Base-by-base conservation (phyloP, 2,329 filamentous ascomycete genomes). In the Pseudogymnoascus sp. region DNA sequence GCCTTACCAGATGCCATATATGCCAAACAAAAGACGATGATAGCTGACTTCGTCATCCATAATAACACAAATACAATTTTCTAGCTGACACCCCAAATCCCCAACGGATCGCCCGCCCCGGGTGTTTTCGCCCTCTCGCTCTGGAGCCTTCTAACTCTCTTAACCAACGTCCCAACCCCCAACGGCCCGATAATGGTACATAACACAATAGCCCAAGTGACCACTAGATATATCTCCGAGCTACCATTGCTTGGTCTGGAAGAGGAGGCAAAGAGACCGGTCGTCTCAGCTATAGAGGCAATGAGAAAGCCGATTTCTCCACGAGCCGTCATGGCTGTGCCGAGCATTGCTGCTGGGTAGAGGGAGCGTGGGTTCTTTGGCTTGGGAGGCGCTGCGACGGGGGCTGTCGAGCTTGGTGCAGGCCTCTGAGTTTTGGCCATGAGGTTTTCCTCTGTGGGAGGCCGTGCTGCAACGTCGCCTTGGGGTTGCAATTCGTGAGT, bases 271-370 rank as follows among this genome's bases (percentile, higher is more conserved):
- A 62, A 62, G n/a, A 72, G 64, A 4, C 66, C 43, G 7, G 34
- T 25, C 23, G 37, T 74, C 0, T 78, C 77, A 0, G 88, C 88
- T 0, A 92, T 74, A 0, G 87, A 85, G 0, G 87, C 86, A 66
- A 95, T 90, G 48, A 93, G 74, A 66, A 92, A 92, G 0, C 90
- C 89, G 36, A 93, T 90, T 72, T 95, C 90, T 0, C 90, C 90
- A n/a, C 90, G 80, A 0, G 90, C 85, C 0, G 89, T 83, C 90
- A 93, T 93, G n/a, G 79, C 81, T 16, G 82, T 78, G 0, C 86
- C 86, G 0, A 93, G 75, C 2, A 93, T 85, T 0, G 82, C 79
- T 0, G 85, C 81, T 0, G 89, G 88, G 66, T 91, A 88, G 0
- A 90, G 76, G 0, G 88, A 91, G 2, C 81, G 74, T 0, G 85